Conservation (phyloP, 164 flowering plant genomes). For the Echeveria elegans region DNA sequence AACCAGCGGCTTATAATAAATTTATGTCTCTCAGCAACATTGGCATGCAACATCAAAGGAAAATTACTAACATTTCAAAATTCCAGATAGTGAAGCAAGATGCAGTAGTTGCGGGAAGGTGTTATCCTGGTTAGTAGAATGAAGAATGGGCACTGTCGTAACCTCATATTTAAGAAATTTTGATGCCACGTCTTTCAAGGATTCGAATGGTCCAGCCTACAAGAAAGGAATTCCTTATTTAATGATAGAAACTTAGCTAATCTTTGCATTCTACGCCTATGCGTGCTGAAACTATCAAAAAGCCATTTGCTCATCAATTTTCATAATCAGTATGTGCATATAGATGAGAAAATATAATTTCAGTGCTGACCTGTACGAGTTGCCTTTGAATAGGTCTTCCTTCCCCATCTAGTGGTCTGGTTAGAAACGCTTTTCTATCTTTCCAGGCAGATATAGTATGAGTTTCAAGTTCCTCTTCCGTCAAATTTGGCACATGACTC, state of each 20-base stretch:
- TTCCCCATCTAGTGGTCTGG: constrained; percentile 41
- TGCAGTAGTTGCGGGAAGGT: constrained; percentile 80
- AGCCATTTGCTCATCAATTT: not conserved
- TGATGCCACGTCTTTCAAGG: constrained; percentile 64
- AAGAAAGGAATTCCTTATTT: constrained; percentile 9
- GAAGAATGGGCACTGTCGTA: constrained; percentile 71
- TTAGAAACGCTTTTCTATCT: constrained; percentile 56
- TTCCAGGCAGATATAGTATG: constrained; percentile 95
- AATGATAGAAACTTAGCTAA: not conserved
- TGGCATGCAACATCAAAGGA: not conserved
- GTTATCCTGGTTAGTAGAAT: constrained; percentile 60
- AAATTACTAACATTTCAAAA: constrained; percentile 63
- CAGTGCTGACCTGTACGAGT: constrained; percentile 60
- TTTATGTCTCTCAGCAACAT: not conserved
- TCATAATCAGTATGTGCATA: not conserved
- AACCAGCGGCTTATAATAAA: constrained; percentile 6
- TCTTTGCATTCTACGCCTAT: not conserved
- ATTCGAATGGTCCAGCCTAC: constrained; percentile 87
- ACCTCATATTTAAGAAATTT: constrained; percentile 69
- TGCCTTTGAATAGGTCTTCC: constrained; percentile 35
- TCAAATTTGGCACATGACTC: constrained; percentile 71
- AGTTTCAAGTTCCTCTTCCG: constrained; percentile 95
- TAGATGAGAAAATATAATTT: constrained; percentile 3
- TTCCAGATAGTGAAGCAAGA: constrained; percentile 84
- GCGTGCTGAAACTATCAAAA: not conserved